Base-by-base conservation (phyloP, 2,329 filamentous ascomycete genomes). In the Fonsecaea multimorphosa region DNA sequence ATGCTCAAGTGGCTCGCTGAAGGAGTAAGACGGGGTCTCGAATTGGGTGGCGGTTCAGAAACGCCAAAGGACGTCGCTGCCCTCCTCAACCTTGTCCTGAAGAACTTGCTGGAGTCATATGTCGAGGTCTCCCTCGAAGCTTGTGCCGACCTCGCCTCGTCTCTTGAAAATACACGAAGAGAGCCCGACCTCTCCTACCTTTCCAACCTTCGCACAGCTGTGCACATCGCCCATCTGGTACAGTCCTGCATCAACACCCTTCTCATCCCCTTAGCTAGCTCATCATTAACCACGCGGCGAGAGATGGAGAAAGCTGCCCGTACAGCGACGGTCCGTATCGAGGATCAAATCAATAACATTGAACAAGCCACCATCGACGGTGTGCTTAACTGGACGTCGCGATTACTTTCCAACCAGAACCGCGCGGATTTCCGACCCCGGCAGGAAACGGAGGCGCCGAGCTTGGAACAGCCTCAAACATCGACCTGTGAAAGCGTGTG, bases 1-100 rank as follows among this genome's bases (percentile, higher is more conserved):
- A 99, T 99, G 93, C 85, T 99, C 66, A 96, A 92, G 76, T 99
- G 95, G 95, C 82, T 99, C 46, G 95, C 95, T 1, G 95, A 99
- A 81, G 93, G 92, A 68, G 94, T 99, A 27, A 91, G 95, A 44
- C 86, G 95, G 69, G 92, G 93, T 0, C 84, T 99, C 9, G 95
- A 99, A 77, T 84, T 99, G n/a, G 93, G 91, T 27, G 90, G 91
- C 27, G 89, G 89, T 58, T 90, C 86, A 64, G 95, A 99, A 72
- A 97, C 93, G 3, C 92, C 95, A 16, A 98, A 96, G 77, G 95
- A 99, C 77, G 92, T 98, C 63, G 91, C 90, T 53, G 88, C 92
- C 66, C 84, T 98, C 27, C 85, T 97, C 36, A 91, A 90, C 75
- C 85, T 98, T 27, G 85, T 99, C 1, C 85, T 98, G 55, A 88